Conservation (phyloP, 2,329 filamentous ascomycete species). For the Beauveria australis region DNA sequence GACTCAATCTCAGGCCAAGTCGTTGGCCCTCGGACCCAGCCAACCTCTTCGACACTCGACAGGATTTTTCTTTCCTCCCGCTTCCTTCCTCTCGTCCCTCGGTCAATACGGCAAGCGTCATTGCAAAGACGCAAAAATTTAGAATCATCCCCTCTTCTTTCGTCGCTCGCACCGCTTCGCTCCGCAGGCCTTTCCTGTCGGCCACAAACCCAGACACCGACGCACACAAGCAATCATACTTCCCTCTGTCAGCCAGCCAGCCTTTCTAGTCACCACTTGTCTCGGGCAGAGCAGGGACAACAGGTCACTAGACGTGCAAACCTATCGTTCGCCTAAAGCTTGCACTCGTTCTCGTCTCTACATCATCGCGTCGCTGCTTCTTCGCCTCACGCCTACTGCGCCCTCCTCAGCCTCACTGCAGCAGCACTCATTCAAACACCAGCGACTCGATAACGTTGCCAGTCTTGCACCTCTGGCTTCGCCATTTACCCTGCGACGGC, state of each 20-base stretch:
- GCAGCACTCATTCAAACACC: not conserved
- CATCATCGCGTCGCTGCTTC: slow-evolving; percentile 4
- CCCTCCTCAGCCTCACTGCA: slow-evolving; percentile 3
- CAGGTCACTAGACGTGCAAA: not conserved
- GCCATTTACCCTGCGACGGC: not conserved
- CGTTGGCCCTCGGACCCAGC: slow-evolving; percentile 7
- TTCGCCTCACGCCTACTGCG: slow-evolving; percentile 4
- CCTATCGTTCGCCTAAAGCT: not conserved
- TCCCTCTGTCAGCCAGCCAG: not conserved
- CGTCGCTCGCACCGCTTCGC: slow-evolving; percentile 11
- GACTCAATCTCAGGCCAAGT: slow-evolving; percentile 8
- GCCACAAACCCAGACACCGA: not conserved
- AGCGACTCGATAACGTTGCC: not conserved
- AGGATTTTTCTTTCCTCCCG: not conserved
- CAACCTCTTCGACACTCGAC: slow-evolving; percentile 5
- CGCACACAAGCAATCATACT: not conserved
- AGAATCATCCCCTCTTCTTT: not conserved
- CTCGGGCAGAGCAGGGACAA: not conserved
- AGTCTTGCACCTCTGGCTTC: not conserved
- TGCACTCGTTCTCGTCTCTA: not conserved
- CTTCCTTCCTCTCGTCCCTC: slow-evolving; percentile 7
- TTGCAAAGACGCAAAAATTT: slow-evolving; percentile 11
- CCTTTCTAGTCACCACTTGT: slow-evolving; percentile 3
- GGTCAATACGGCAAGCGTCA: slow-evolving; percentile 19
- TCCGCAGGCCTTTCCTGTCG: not conserved